These are phyloP conservation scores for Fusarium robinianum DNA, from an alignment of 2,329 filamentous ascomycete species.

Conservation along the genomic window DNA sequence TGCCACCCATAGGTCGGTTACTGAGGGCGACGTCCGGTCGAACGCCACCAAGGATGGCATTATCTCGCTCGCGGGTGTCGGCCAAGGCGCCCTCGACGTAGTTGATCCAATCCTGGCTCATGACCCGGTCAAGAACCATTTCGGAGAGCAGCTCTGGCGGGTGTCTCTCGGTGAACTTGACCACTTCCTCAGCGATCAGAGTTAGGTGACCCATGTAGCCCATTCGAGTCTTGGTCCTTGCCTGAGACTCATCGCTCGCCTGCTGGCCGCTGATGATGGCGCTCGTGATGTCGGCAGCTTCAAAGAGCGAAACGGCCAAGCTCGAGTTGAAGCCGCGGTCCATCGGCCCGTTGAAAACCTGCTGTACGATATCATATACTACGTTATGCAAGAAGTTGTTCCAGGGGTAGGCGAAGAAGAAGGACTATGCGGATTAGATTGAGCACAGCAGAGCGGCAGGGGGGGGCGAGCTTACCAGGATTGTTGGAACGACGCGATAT, in stretches of 20 bases:
- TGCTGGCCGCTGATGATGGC: constrained; percentile 90
- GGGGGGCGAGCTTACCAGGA: constrained; percentile 67
- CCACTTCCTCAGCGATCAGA: constrained; percentile 95
- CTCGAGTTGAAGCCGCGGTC: constrained; percentile 91
- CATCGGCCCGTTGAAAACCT: constrained; percentile 98
- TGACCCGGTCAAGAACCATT: constrained; percentile 82
- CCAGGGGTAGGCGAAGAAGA: constrained; percentile 99
- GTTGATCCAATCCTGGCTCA: constrained; percentile 87
- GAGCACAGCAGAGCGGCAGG: not conserved
- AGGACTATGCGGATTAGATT: constrained; percentile 63
- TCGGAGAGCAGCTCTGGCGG: constrained; percentile 85
- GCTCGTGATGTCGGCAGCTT: constrained; percentile 84
- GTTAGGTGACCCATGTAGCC: constrained; percentile 99
- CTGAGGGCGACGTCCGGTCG: constrained; percentile 87
- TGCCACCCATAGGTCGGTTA: constrained; percentile 65
- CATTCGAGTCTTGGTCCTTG: constrained; percentile 82
- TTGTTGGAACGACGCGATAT: constrained; percentile 91
- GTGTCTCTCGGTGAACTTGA: constrained; percentile 96
- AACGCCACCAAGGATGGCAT: constrained; percentile 95
- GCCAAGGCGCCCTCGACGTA: constrained; percentile 93
- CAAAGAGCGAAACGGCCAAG: constrained; percentile 90
- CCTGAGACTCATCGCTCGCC: constrained; percentile 83
- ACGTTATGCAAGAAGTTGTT: constrained; percentile 99
- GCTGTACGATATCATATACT: constrained; percentile 97
- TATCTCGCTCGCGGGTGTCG: constrained; percentile 93